These are phyloP conservation scores for Volvox reticuliferus DNA, from an alignment of 139 green algal species.

Conservation along the genomic window DNA sequence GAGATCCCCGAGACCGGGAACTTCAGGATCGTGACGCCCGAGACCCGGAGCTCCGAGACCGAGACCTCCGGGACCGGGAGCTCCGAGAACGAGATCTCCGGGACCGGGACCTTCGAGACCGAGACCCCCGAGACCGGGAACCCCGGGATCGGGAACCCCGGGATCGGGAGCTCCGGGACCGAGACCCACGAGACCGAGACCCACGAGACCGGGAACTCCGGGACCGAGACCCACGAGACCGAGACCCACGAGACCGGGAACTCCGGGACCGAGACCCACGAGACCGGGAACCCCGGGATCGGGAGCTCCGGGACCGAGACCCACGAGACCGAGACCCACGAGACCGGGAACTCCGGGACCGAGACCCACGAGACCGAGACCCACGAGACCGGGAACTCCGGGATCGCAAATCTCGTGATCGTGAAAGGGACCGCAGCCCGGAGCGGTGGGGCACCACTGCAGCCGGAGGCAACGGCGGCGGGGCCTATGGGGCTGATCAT, in stretches of 20 bases:
- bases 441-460: not conserved
- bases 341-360: not conserved
- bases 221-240: not conserved
- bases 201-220: not conserved
- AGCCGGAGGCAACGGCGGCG: not conserved
- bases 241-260: not conserved
- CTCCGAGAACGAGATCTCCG: not conserved
- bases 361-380: not conserved
- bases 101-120: not conserved
- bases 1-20: not conserved
- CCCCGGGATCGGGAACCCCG: not conserved
- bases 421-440: not conserved
- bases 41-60: not conserved
- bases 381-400: not conserved
- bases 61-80: not conserved
- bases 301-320: not conserved
- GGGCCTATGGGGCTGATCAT: no score
- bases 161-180: not conserved
- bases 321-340: not conserved
- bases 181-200: not conserved
- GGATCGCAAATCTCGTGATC: not conserved
- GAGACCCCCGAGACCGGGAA: not conserved
- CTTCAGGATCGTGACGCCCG: not conserved
- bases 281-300: not conserved
- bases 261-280: no score